Evolutionary conservation across 2,329 filamentous ascomycete species (phyloP), one percentile per base, ranked within the genome.

Genomic region (Curvularia sp.): DNA sequence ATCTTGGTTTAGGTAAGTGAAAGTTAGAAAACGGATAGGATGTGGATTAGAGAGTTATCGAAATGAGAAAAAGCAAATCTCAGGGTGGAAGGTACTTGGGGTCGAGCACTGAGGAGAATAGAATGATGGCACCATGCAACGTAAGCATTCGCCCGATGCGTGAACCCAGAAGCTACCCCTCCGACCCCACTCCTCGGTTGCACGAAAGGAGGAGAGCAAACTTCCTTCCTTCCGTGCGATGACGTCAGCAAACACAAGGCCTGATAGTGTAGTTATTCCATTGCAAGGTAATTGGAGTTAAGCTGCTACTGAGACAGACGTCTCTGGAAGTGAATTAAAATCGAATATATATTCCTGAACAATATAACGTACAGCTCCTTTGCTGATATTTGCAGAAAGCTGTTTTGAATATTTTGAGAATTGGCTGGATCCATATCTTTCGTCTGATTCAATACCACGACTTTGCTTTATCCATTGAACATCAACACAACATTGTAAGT

Each of bases 101-200:
- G 12, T 26, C 12, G 26, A 53, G 43, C 42, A 50, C 39, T 13
- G 49, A 53, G 15, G 24, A 30, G 15, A 31, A 31, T 24, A 18
- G 39, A 33, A 26, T n/a, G 22, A 33, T 41, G 38, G 39, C 56
- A 30, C 26, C 41, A 28, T 20, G 47, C 26, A 20, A 13, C n/a
- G 41, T 31, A 42, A 24, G 13, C 33, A 48, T 43, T 48, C 53
- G 41, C 30, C 20, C 42, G 20, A 38, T 42, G 42, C 42, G 26
- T 57, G 13, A 33, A 33, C 31, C 22, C 20, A 47, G 53, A 60
- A 63, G 60, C 51, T 67, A 67, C 64, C 64, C 64, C 63, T 63
- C 64, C 42, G 30, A 33, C 60, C 64, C 64, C 64, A 61, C 64
- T 55, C 24, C 42, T 44, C 42, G 42, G 42, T 51, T 39, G 28